A percentile compares a stretch with the other conserved stretches of the same genome.
Evolutionary conservation across 352 stramenopile species (phyloP).

Genomic region (Peronospora tabacina): DNA sequence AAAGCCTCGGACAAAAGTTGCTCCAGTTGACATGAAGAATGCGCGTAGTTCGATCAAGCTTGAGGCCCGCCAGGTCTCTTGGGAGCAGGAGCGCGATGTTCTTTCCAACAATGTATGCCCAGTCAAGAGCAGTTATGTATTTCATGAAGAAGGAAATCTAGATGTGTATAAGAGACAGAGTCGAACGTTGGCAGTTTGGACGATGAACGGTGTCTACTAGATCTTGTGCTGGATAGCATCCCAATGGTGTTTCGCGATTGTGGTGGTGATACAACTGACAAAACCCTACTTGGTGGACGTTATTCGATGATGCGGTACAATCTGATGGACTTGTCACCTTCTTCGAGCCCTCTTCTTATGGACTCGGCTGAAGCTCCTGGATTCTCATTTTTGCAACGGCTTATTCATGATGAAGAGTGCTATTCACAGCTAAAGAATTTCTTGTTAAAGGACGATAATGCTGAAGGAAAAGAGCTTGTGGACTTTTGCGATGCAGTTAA

Average conservation of each 20-base stretch:
- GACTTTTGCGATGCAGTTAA: constrained; percentile 82
- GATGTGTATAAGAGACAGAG: too few species aligned
- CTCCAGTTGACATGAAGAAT: constrained; percentile 22
- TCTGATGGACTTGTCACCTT: constrained; percentile 43
- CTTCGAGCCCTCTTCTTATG: constrained; percentile 46
- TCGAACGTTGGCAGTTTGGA: constrained; percentile 72
- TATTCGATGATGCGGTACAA: constrained; percentile 76
- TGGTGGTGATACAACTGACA: constrained; percentile 78
- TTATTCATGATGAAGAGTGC: constrained; percentile 86
- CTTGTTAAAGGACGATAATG: constrained; percentile 49
- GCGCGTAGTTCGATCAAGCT: constrained; percentile 22
- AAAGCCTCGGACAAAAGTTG: constrained; percentile 29
- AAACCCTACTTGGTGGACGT: constrained; percentile 72
- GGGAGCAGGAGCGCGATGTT: constrained; percentile 50
- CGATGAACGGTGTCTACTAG: constrained; percentile 65
- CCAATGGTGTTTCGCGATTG: constrained; percentile 84
- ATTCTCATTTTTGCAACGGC: constrained; percentile 81
- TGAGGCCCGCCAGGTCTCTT: constrained; percentile 49
- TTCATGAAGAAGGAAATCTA: constrained; percentile 54
- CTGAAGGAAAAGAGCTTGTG: constrained; percentile 53
- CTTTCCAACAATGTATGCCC: constrained; percentile 61
- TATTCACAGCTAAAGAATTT: constrained; percentile 77
- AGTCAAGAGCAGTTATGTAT: constrained; percentile 65
- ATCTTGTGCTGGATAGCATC: constrained; percentile 78
- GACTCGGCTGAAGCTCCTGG: constrained; percentile 56